Conservation (phyloP, 345 rosid genomes). For the Laguncularia racemosa region DNA sequence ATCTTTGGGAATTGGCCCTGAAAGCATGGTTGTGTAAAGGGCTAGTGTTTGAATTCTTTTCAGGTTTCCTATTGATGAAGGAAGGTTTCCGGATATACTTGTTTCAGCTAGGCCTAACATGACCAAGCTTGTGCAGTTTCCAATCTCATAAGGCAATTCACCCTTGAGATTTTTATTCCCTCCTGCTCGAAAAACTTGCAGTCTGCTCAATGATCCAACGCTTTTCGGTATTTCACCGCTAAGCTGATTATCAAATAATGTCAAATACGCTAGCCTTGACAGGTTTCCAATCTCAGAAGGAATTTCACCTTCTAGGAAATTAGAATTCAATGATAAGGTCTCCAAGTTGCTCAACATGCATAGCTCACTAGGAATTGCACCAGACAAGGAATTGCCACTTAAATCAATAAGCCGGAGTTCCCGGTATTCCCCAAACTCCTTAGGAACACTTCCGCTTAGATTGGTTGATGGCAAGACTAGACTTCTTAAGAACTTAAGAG, state of each 20-base stretch:
- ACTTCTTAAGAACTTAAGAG: conserved; percentile 42
- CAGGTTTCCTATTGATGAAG: conserved; percentile 66
- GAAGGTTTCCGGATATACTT: conserved; percentile 77
- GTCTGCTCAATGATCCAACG: conserved; percentile 52
- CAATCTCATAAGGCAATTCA: conserved; percentile 83
- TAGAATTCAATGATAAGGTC: conserved; percentile 55
- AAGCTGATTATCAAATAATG: conserved; percentile 74
- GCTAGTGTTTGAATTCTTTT: conserved; percentile 70
- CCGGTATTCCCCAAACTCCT: conserved; percentile 49
- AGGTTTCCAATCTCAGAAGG: conserved; percentile 65
- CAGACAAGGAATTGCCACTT: conserved; percentile 68
- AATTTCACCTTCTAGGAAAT: conserved; percentile 71
- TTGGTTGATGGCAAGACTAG: conserved; percentile 62
- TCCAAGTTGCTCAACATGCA: conserved; percentile 55
- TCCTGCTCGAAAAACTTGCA: conserved; percentile 65
- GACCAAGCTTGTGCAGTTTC: conserved; percentile 70
- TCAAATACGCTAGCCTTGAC: conserved; percentile 42
- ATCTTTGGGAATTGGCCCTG: conserved; percentile 76
- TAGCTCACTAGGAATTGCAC: conserved; percentile 62
- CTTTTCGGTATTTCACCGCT: conserved; percentile 62
- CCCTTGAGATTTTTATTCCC: conserved; percentile 88
- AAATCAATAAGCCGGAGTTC: conserved; percentile 53
- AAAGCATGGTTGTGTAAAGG: conserved; percentile 60
- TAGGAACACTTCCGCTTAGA: conserved; percentile 68
- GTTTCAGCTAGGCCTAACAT: conserved; percentile 91